Evolutionary conservation across 768 basidiomycete genomes (phyloP).

Genomic region (Mycena polygramma): DNA sequence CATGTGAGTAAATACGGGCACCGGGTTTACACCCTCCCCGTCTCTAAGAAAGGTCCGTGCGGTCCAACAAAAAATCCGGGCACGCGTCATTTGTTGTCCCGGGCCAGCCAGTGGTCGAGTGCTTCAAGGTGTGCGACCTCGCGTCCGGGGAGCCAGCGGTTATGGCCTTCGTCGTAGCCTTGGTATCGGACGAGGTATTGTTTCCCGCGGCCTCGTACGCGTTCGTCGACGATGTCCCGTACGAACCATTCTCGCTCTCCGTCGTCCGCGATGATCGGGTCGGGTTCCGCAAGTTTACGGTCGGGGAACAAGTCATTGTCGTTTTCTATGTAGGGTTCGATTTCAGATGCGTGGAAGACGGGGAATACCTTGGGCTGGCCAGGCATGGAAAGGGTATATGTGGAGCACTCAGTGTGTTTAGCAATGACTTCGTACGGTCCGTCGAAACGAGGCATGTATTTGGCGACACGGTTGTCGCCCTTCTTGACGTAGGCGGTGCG

Average conservation of each 20-base stretch:
- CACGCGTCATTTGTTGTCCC: too few species aligned
- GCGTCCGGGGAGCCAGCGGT: not conserved
- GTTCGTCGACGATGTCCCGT: conserved; percentile 47
- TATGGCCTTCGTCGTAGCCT: not conserved
- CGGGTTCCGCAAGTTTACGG: conserved; percentile 30
- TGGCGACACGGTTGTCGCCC: conserved; percentile 49
- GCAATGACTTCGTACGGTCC: conserved; percentile 42
- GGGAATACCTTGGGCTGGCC: conserved; percentile 42
- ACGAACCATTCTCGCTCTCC: conserved; percentile 41
- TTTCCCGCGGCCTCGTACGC: not conserved
- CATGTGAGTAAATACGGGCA: too few species aligned
- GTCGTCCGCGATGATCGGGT: conserved; percentile 31
- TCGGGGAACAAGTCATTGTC: conserved; percentile 47
- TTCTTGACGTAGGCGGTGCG: conserved; percentile 46
- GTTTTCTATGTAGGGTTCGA: conserved; percentile 46
- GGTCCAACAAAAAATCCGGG: too few species aligned
- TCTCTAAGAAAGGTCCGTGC: too few species aligned
- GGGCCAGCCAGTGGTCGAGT: conserved; percentile 2
- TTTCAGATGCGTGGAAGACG: conserved; percentile 50
- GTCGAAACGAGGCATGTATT: conserved; percentile 57
- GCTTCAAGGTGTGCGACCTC: not conserved
- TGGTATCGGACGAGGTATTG: not conserved
- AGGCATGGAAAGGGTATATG: conserved; percentile 44
- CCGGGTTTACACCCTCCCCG: too few species aligned
- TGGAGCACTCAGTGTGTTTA: conserved; percentile 33